Conservation (phyloP, 257 asterid species). For the Primulina eburnea region DNA sequence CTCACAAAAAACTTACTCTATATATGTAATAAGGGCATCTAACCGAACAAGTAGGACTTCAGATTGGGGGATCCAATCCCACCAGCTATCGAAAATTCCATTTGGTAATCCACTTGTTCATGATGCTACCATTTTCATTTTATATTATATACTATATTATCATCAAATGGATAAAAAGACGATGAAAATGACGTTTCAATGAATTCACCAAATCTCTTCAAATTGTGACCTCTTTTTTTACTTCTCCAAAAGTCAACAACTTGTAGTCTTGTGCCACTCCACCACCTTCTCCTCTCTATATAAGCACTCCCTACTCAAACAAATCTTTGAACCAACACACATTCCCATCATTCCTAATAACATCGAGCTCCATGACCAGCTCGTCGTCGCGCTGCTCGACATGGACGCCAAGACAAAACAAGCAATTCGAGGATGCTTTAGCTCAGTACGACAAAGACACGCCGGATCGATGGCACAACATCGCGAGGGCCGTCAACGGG, state of each 20-base stretch:
- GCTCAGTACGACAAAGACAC: conserved; percentile 34
- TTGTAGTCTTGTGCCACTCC: conserved; percentile 43
- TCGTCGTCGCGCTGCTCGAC: conserved; percentile 23
- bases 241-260: conserved; percentile 18
- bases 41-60: conserved; percentile 28
- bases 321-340: conserved; percentile 32
- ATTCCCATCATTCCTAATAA: conserved; percentile 16
- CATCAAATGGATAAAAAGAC: conserved; percentile 29
- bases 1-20: too few species aligned
- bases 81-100: conserved; percentile 40
- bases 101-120: conserved; percentile 47
- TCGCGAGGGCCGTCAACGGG: conserved; percentile 34
- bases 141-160: too few species aligned
- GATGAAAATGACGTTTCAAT: conserved; percentile 47
- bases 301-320: conserved; percentile 26
- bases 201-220: conserved; percentile 23
- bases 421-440: conserved; percentile 41
- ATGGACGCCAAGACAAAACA: conserved; percentile 41
- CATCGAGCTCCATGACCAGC: conserved; percentile 18
- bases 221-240: conserved; percentile 21
- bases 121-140: conserved; percentile 30
- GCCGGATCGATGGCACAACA: conserved; percentile 42
- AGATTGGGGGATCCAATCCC: conserved; percentile 63
- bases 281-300: conserved; percentile 29
- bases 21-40: not conserved